Conservation (phyloP, 83 land plant species). For the Thuja plicata region DNA sequence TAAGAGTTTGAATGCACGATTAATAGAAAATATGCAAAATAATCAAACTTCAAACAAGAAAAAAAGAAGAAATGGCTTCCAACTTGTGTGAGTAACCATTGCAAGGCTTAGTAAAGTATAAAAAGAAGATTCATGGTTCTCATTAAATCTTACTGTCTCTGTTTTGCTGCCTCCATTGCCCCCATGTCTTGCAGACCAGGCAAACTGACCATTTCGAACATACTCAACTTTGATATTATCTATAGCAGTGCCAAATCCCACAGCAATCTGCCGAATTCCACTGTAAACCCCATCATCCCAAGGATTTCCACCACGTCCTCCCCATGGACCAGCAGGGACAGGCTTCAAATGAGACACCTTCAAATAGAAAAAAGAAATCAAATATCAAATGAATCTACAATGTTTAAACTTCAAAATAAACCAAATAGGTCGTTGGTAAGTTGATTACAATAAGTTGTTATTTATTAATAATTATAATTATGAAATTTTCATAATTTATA, state of each 20-base stretch:
- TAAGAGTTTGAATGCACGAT: no score
- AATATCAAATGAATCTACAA: no score
- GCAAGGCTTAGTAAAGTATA: no score
- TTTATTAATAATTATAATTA: no score
- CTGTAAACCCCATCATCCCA: slow-evolving; percentile 66
- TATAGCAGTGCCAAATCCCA: slow-evolving; percentile 28
- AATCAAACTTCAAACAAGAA: no score
- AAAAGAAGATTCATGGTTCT: not conserved
- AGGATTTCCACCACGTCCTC: slow-evolving; percentile 54
- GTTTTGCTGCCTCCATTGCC: slow-evolving; percentile 29
- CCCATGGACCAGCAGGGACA: slow-evolving; percentile 55
- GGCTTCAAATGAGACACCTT: slow-evolving; percentile 29
- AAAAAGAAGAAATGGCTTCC: no score
- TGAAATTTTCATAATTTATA: no score
- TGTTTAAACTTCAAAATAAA: not conserved
- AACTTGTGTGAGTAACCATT: no score
- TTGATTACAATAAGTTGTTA: no score
- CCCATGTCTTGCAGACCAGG: slow-evolving; percentile 52
- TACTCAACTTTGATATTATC: slow-evolving; percentile 43
- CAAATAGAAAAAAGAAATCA: not conserved
- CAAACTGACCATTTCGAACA: slow-evolving; percentile 45
- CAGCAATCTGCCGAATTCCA: slow-evolving; percentile 43
- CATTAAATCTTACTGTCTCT: slow-evolving; percentile 27
- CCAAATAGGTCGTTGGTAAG: no score
- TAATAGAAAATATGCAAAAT: no score